Evolutionary conservation across 2,329 filamentous ascomycete genomes (phyloP).

Genomic region (Colletotrichum cereale): DNA sequence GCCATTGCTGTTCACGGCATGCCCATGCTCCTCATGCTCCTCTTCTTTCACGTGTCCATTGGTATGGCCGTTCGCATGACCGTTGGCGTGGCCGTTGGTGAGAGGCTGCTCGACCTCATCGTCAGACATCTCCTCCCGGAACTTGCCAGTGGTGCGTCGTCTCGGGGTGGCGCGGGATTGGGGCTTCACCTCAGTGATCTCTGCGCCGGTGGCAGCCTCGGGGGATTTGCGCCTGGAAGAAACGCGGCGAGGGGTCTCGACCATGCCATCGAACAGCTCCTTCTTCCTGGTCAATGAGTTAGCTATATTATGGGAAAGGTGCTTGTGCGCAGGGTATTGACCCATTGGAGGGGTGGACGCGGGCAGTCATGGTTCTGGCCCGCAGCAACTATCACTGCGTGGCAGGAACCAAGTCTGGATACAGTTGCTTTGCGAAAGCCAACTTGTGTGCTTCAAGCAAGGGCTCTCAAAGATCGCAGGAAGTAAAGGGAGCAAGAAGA

Average conservation of each 20-base stretch:
- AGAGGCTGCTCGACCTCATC: conserved; percentile 51
- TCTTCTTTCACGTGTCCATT: conserved; percentile 37
- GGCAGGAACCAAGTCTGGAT: neutral
- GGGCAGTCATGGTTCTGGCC: conserved; percentile 8
- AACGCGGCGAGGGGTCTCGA: conserved; percentile 66
- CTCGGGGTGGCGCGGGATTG: conserved; percentile 53
- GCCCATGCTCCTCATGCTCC: conserved; percentile 18
- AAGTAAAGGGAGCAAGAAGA: neutral
- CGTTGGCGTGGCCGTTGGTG: conserved; percentile 44
- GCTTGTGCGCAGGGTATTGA: conserved; percentile 13
- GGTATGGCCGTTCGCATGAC: conserved; percentile 43
- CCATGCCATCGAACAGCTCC: conserved; percentile 72
- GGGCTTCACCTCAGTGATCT: conserved; percentile 34
- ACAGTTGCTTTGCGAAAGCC: neutral
- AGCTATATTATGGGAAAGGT: neutral
- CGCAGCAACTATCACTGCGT: neutral
- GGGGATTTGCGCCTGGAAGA: conserved; percentile 64
- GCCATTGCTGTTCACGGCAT: conserved; percentile 8
- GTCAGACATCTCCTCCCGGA: conserved; percentile 61
- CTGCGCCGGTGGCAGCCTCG: conserved; percentile 31
- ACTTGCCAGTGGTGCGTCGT: conserved; percentile 62
- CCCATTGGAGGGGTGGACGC: neutral
- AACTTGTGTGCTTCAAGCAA: conserved; percentile 30
- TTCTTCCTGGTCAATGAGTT: conserved; percentile 61
- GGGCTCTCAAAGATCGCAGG: neutral